Percentiles rank a stretch among this genome's conserved stretches.
Conservation (phyloP, 2,329 filamentous ascomycete genomes). For the Scleromitrula shiraiana region DNA sequence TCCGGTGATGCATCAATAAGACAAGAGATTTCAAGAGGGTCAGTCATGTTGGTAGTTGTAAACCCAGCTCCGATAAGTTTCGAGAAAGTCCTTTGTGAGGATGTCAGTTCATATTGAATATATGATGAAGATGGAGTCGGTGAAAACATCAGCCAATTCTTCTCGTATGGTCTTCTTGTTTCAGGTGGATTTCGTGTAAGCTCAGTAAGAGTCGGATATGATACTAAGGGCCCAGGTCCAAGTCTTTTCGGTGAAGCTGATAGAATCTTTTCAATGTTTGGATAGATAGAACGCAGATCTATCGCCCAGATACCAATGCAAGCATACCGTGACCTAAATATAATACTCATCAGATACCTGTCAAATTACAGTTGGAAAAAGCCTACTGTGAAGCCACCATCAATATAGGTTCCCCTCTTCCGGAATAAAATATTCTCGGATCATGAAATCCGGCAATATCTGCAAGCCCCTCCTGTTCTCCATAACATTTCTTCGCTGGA, state of each 20-base stretch:
- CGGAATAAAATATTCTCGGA: constrained; percentile 34
- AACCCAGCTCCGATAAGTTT: constrained; percentile 19
- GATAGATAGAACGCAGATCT: constrained; percentile 19
- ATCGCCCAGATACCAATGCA: constrained; percentile 23
- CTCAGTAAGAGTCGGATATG: constrained; percentile 30
- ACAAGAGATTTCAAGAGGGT: constrained; percentile 16
- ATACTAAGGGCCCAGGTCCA: constrained; percentile 20
- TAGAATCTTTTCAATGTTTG: constrained; percentile 14
- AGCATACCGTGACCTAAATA: constrained; percentile 19
- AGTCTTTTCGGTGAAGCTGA: constrained; percentile 17
- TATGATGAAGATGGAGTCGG: constrained; percentile 28
- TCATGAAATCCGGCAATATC: constrained; percentile 36
- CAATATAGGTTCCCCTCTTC: constrained; percentile 33
- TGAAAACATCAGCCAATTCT: constrained; percentile 36
- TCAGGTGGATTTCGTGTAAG: constrained; percentile 32
- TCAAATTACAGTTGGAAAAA: not conserved
- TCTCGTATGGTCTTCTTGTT: constrained; percentile 31
- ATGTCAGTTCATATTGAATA: constrained; percentile 32
- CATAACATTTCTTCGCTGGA: constrained; percentile 31
- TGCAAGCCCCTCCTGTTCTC: constrained; percentile 27
- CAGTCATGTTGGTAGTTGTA: constrained; percentile 20
- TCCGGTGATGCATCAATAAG: constrained; percentile 13
- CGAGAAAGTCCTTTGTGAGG: constrained; percentile 21
- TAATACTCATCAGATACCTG: constrained; percentile 14
- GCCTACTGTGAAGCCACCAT: constrained; percentile 32